phyloP scores from a whole-genome alignment of 345 rosid species.

The Lenwebbia sp. region DNA sequence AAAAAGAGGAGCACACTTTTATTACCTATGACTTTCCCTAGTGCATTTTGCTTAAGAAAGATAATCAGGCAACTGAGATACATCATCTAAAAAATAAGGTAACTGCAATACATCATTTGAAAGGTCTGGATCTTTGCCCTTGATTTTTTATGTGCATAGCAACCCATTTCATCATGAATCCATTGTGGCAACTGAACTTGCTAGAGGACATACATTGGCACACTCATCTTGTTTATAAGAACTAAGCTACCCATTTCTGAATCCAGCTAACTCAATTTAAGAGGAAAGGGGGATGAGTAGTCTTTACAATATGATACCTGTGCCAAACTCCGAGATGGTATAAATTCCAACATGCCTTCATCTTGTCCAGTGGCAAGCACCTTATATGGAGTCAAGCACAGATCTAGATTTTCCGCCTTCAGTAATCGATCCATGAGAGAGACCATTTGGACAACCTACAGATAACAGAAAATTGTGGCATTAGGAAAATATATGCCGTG shows the following conservation, averaged over 20 bases:
- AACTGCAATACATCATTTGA: background rate
- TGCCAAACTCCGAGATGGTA: constrained; percentile 88
- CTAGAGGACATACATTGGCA: background rate
- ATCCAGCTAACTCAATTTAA: background rate
- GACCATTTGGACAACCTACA: constrained; percentile 97
- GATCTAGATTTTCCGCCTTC: constrained; percentile 90
- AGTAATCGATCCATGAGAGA: constrained; percentile 98
- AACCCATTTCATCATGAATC: background rate
- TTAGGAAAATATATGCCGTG: background rate
- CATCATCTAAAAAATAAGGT: background rate
- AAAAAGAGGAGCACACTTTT: background rate
- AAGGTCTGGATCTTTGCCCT: background rate
- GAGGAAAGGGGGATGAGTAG: background rate
- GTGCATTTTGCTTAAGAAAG: background rate
- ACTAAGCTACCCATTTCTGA: background rate
- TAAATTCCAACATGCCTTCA: constrained; percentile 98
- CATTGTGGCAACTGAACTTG: background rate
- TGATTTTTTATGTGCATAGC: background rate
- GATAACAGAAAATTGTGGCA: constrained; percentile 10
- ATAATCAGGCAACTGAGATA: background rate
- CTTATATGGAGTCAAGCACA: constrained; percentile 83
- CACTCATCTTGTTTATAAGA: background rate
- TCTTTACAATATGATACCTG: constrained; percentile 35
- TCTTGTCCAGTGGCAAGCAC: constrained; percentile 98
- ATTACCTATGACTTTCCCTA: background rate